Evolutionary conservation across 768 basidiomycete genomes (phyloP).

Genomic region (Calocera viscosa): DNA sequence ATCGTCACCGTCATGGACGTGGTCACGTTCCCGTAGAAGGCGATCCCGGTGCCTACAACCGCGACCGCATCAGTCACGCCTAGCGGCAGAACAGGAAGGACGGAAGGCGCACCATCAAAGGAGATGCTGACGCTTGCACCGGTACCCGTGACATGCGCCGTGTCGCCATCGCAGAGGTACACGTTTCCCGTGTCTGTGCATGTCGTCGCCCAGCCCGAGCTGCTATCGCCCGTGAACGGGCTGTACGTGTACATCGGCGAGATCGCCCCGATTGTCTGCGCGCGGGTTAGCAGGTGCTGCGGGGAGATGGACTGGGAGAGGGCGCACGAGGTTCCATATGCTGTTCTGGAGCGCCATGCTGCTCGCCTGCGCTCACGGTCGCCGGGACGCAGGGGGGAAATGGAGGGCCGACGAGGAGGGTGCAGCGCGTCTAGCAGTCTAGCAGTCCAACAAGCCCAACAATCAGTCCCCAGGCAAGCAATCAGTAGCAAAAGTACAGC

Average conservation of each 20-base stretch:
- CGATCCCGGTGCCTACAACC: neutral
- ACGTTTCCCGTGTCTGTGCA: neutral
- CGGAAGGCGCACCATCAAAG: neutral
- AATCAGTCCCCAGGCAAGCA: no score
- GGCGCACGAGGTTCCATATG: constrained; percentile 2
- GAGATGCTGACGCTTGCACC: neutral
- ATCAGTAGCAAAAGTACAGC: no score
- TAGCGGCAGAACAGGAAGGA: neutral
- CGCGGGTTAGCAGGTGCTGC: neutral
- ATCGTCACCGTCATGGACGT: neutral
- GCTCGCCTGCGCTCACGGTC: no score
- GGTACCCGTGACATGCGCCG: neutral
- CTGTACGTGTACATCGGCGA: neutral
- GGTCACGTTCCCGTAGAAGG: constrained; percentile 3
- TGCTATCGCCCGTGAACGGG: constrained; percentile 2
- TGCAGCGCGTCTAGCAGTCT: no score
- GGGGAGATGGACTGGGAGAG: neutral
- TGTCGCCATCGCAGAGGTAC: neutral
- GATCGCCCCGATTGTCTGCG: neutral
- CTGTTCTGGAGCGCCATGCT: neutral
- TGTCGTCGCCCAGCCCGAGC: neutral
- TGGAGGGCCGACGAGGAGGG: no score
- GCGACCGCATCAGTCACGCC: neutral
- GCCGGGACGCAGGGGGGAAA: no score
- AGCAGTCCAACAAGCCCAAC: no score